phyloP scores from a whole-genome alignment of 305 asterid species.

The Ilex paraguariensis region DNA sequence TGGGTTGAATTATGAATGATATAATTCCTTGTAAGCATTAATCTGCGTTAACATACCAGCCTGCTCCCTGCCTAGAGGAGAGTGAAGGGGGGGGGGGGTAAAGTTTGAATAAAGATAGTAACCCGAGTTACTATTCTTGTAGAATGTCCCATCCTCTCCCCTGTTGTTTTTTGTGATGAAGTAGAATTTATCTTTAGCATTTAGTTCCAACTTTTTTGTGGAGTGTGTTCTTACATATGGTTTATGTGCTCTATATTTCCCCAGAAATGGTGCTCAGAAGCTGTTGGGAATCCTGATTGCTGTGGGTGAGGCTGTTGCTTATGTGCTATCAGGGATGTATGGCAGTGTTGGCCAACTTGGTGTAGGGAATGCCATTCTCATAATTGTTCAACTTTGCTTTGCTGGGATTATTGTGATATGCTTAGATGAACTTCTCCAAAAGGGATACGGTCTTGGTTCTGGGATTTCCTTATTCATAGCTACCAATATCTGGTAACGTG shows the following conservation, averaged over 20 bases:
- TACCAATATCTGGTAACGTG: constrained; percentile 22
- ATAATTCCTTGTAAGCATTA: too few species aligned
- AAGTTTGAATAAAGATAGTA: background rate
- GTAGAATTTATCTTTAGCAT: background rate
- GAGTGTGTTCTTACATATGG: background rate
- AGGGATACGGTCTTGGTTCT: constrained; percentile 25
- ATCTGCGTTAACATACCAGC: too few species aligned
- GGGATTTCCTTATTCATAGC: constrained; percentile 27
- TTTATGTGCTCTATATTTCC: background rate
- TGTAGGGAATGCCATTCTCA: constrained; percentile 24
- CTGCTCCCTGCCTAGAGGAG: too few species aligned
- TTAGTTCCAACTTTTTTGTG: background rate
- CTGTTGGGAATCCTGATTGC: constrained; percentile 22
- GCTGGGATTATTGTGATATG: constrained; percentile 22
- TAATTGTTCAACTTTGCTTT: constrained; percentile 22
- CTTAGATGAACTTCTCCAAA: constrained; percentile 25
- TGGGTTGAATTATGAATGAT: too few species aligned
- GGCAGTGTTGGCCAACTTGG: constrained; percentile 25
- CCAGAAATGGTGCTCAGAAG: constrained; percentile 28
- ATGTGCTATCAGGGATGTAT: constrained; percentile 25
- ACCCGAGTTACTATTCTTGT: background rate
- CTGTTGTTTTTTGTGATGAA: background rate
- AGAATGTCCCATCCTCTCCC: background rate
- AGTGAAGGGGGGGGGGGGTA: too few species aligned
- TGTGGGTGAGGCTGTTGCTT: constrained; percentile 26